Conservation (phyloP, 1,284 basidiomycete species). For the Ceratobasidium papillatum region DNA sequence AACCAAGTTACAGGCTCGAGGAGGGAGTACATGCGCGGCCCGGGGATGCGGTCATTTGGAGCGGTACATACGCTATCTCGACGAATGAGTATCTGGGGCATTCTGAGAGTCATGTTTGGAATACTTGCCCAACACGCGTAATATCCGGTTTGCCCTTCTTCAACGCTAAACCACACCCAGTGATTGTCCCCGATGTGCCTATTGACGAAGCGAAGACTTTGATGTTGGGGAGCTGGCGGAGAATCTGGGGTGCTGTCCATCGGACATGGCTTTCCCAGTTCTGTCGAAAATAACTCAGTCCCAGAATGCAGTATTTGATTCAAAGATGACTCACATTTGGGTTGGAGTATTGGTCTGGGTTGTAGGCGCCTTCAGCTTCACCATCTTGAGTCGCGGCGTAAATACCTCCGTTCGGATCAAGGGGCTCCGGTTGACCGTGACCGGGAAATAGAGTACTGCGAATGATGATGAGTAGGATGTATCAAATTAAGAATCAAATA, state of each 20-base stretch:
- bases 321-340: constrained; percentile 15
- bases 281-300: too few species aligned
- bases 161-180: constrained; percentile 19
- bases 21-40: constrained; percentile 7
- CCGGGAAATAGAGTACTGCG: constrained; percentile 28
- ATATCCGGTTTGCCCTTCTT: constrained; percentile 32
- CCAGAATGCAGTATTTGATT: too few species aligned
- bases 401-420: constrained; percentile 38
- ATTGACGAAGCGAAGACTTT: constrained; percentile 33
- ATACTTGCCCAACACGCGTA: constrained; percentile 15
- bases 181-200: constrained; percentile 38
- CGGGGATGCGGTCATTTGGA: constrained; percentile 21
- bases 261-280: constrained; percentile 37
- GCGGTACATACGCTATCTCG: constrained; percentile 4
- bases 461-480: neutral
- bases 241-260: constrained; percentile 35
- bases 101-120: neutral
- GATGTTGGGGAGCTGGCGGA: constrained; percentile 27
- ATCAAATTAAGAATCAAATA: neutral
- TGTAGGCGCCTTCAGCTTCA: constrained; percentile 17
- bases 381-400: constrained; percentile 35
- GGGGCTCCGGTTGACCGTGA: constrained; percentile 27
- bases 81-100: neutral
- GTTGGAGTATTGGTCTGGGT: constrained; percentile 35
- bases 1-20: constrained; percentile 24